These are phyloP conservation scores for Theobroma cacao DNA, from an alignment of 345 rosid species.

Conservation along the genomic window DNA sequence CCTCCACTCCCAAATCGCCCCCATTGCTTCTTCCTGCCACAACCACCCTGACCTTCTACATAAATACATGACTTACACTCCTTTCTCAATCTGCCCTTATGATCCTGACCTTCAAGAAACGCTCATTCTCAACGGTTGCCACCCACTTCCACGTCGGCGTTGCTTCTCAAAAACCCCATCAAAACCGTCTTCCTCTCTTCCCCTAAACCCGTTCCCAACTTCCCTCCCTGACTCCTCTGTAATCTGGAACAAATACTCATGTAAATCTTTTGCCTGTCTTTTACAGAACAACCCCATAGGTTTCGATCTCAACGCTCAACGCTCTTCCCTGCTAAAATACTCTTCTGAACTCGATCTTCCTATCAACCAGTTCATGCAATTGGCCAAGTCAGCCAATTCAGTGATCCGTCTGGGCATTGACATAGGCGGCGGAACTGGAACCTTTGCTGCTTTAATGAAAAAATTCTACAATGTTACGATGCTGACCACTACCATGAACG, in stretches of 20 bases:
- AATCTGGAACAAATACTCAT: constrained; percentile 68
- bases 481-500: constrained; percentile 85
- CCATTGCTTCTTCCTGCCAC: constrained; percentile 89
- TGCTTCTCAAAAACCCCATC: constrained; percentile 84
- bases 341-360: constrained; percentile 88
- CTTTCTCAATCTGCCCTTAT: constrained; percentile 76
- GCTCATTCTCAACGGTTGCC: constrained; percentile 91
- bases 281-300: constrained; percentile 50
- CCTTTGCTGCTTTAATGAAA: constrained; percentile 87
- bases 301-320: constrained; percentile 53
- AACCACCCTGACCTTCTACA: constrained; percentile 86
- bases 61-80: constrained; percentile 76
- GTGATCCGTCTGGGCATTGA: constrained; percentile 78
- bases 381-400: constrained; percentile 56
- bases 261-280: constrained; percentile 76
- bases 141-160: constrained; percentile 98
- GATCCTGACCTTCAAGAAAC: constrained; percentile 76
- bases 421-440: constrained; percentile 84
- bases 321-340: constrained; percentile 47
- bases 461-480: constrained; percentile 57
- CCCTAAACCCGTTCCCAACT: constrained; percentile 49
- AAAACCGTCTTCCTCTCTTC: constrained; percentile 43
- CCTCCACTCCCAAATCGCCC: constrained; percentile 68
- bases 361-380: constrained; percentile 67
- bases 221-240: constrained; percentile 65